Conservation (phyloP, 1,139 yeast genomes). For the Debaryomyces udenii region DNA sequence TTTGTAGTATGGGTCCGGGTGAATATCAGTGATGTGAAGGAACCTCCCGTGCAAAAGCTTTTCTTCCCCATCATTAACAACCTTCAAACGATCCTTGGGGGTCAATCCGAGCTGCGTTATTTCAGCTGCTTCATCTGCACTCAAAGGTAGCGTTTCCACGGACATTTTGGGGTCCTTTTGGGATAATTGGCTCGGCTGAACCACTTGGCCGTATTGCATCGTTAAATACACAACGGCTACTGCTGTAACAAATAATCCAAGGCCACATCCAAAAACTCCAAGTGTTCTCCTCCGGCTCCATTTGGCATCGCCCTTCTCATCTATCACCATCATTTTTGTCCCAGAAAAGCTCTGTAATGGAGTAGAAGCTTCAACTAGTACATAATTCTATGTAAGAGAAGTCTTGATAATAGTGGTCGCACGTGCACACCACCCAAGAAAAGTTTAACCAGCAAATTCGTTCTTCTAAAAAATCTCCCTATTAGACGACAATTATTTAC, state of each 20-base stretch:
- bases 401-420: no score
- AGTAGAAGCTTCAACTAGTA: no score
- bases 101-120: conserved; percentile 32
- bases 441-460: no score
- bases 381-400: no score
- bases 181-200: background rate
- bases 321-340: background rate
- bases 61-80: conserved; percentile 26
- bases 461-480: no score
- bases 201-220: background rate
- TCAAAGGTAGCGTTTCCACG: conserved; percentile 3
- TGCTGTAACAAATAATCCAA: conserved; percentile 1
- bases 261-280: background rate
- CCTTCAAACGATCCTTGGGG: conserved; percentile 33
- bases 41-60: conserved; percentile 65
- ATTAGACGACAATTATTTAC: no score
- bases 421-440: no score
- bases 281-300: background rate
- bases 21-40: conserved; percentile 82
- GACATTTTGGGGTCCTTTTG: background rate
- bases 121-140: background rate
- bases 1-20: conserved; percentile 75
- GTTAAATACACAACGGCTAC: no score
- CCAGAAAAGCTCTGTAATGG: no score
- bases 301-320: background rate